Evolutionary conservation across 768 basidiomycete genomes (phyloP).

Genomic region (Lactarius trivialis): DNA sequence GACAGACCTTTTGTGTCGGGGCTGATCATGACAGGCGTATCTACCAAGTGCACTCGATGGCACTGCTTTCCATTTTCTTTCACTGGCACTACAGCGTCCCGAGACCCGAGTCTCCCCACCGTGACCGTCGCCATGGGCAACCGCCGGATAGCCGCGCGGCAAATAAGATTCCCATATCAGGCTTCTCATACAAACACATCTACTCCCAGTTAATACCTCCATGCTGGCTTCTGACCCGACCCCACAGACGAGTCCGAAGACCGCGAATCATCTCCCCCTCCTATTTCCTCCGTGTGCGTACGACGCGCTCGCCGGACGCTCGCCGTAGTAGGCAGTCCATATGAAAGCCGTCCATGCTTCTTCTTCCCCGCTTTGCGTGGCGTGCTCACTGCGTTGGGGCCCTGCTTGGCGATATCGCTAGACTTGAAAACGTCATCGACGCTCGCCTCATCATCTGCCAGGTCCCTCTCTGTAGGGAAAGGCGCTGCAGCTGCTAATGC

Average conservation of each 20-base stretch:
- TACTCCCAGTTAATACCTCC: slow-evolving; percentile 13
- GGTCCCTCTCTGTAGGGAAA: slow-evolving; percentile 10
- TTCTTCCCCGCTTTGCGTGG: slow-evolving; percentile 9
- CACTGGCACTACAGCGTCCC: background rate
- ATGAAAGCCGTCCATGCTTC: slow-evolving; percentile 12
- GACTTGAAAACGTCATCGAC: slow-evolving; percentile 15
- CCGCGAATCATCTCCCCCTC: slow-evolving; percentile 16
- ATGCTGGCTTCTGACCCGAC: slow-evolving; percentile 17
- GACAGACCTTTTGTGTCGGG: slow-evolving; percentile 21
- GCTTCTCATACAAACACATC: background rate
- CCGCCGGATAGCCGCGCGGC: background rate
- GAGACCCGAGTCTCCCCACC: background rate
- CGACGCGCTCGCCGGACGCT: slow-evolving; percentile 11
- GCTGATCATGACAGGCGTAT: slow-evolving; percentile 9
- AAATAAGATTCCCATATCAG: slow-evolving; percentile 2
- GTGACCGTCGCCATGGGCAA: slow-evolving; percentile 14
- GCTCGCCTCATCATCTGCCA: slow-evolving; percentile 1
- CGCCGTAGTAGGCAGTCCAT: slow-evolving; percentile 15
- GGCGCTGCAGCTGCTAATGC: slow-evolving; percentile 6
- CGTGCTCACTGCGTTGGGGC: slow-evolving; percentile 16
- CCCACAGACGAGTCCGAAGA: slow-evolving; percentile 12
- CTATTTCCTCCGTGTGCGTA: background rate
- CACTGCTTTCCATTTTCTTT: background rate
- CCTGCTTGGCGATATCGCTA: slow-evolving; percentile 1
- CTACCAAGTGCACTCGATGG: too few species aligned